Base-by-base conservation (phyloP, 139 green algal species). In the Astrephomene gubernaculifera region DNA sequence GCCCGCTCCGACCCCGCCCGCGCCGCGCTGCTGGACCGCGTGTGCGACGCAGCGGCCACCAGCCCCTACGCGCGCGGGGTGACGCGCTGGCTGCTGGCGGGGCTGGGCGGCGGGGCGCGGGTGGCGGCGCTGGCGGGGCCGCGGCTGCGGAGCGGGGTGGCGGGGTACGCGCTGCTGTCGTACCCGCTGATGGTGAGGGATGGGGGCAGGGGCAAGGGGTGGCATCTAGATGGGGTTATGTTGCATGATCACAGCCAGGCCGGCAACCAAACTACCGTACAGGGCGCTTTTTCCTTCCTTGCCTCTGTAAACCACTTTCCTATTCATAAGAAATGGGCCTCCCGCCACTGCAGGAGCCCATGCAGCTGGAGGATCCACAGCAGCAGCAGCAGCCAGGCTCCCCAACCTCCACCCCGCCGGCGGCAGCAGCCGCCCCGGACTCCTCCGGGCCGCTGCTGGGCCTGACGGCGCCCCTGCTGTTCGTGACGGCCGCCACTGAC, bases 41-140 rank as follows among this genome's bases (percentile, higher is more conserved):
- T 81, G 2, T 68, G 91, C 14, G 93, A 96, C 61, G 89, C 81
- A 3, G 86, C 71, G 33, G 90, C 92, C 14, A 91, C 93, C 22
- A 92, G 89, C n/a, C 93, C 93, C 31, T 95, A 90, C 60, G 93
- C 89, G 1, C 74, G 86, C 19, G 60, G 43, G n/a, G 87, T 96
- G 12, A 85, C 90, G 49, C 78, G 87, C 14, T 96, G 93, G 93
- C 83, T 94, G 63, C 71, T 95, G 54, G 86, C 79, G 61, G 91
- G 93, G 0, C 35, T 92, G 2, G 93, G 89, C 53, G 89, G 88
- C 44, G 93, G 93, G 3, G 93, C 93, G 19, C 86, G 93, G 7
- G 82, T 96, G 49, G 93, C 93, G 29, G 89, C 93, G 17, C 70
- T 83, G 38, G 91, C 90, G 21, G 89, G 85, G 0, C 36, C 21